Percentiles rank a stretch among this genome's conserved stretches.
Conservation (phyloP, 805 yeast species). For the Ogataea philodendri region DNA sequence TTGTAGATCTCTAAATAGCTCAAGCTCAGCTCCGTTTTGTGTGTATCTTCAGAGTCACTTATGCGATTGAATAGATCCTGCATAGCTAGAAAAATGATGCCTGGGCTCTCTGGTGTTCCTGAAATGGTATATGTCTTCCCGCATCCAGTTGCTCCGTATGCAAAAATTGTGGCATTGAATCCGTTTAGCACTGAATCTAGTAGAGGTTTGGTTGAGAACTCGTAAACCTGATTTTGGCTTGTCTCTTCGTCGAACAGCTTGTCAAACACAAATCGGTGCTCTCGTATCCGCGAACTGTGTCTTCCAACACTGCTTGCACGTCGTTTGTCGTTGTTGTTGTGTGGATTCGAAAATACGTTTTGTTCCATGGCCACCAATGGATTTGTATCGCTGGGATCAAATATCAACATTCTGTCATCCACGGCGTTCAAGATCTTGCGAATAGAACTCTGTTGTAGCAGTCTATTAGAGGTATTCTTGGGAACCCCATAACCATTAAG, state of each 20-base stretch:
- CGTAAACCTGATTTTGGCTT: constrained; percentile 66
- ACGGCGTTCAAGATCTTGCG: constrained; percentile 74
- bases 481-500: constrained; percentile 35
- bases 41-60: constrained; percentile 52
- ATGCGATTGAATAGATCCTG: constrained; percentile 67
- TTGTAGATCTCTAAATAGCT: constrained; percentile 88
- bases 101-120: constrained; percentile 73
- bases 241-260: constrained; percentile 65
- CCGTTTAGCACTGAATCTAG: constrained; percentile 79
- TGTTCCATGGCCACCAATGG: constrained; percentile 54
- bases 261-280: constrained; percentile 82
- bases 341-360: constrained; percentile 23
- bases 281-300: constrained; percentile 52
- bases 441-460: constrained; percentile 40
- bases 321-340: constrained; percentile 9
- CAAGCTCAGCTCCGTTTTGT: constrained; percentile 56
- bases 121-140: constrained; percentile 94
- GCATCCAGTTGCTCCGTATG: constrained; percentile 97
- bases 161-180: constrained; percentile 86
- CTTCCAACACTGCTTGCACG: constrained; percentile 22
- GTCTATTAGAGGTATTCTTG: constrained; percentile 9
- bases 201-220: constrained; percentile 65
- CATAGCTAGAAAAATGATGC: constrained; percentile 77
- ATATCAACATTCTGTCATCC: constrained; percentile 80
- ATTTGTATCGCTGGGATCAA: constrained; percentile 77